Evolutionary conservation across 768 basidiomycete species (phyloP), one percentile per base, ranked within the genome.

Genomic region (Coprinopsis strossmayeri): DNA sequence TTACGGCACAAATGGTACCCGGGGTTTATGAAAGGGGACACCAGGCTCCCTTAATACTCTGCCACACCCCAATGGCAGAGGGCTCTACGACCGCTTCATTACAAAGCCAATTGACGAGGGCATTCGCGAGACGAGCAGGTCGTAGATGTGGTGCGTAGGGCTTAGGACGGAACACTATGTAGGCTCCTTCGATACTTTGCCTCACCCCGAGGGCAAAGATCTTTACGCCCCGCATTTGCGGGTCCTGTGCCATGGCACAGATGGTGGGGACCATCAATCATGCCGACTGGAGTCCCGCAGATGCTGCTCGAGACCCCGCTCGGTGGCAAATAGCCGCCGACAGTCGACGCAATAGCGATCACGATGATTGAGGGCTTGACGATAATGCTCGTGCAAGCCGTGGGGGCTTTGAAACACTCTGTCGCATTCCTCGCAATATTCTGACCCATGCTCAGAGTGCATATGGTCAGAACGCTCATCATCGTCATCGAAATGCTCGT

Each of bases 391-490:
- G 11, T 66, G 60, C 24, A 79, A 55, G 2, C 69, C 73, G 4
- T 32, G 0, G 0, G 57, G 64, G 44, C 55, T 66, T 48, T 56
- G 54, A 59, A 80, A 77, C 52, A 18, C 9, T 75, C 51, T 52
- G 53, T 64, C 38, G 59, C 81, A 83, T 20, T 53, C 21, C 41
- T 72, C 71, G 57, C 81, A 84, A 53, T 73, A 83, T 30, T 57
- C 13, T n/a, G n/a, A n/a, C n/a, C n/a, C n/a, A 46, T 80, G 81
- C 7, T 38, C 10, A 38, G 37, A 38, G 20, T 38, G 7, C 30
- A 32, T 32, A 15, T 21, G 13, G 10, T 18, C 34, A 5, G 15
- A 17, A 25, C 34, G n/a, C 27, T 43, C 26, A 20, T 49, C 48
- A 1, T 40, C 34, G 30, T 42, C 41, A 23, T 42, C 41, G 20